A percentile compares a stretch with the other conserved stretches of the same genome.
Evolutionary conservation across 2,329 filamentous ascomycete genomes (phyloP).

Genomic region (Paracamarosporium sp.): DNA sequence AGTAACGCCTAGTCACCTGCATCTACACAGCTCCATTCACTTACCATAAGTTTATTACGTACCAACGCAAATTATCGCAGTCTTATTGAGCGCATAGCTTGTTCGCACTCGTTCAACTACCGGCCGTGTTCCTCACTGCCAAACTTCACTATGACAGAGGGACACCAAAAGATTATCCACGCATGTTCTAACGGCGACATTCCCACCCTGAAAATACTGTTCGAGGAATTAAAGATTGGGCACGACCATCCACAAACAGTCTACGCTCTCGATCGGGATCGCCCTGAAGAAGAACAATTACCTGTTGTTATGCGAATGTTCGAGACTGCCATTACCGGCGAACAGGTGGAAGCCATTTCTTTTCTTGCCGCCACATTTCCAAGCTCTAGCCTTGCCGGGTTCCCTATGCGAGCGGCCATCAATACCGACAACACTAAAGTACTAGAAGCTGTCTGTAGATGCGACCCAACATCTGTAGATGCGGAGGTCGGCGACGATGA

Average conservation of each 20-base stretch:
- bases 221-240: conserved; percentile 1
- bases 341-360: conserved; percentile 3
- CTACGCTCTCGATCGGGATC: conserved; percentile 3
- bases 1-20: too few species aligned
- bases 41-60: too few species aligned
- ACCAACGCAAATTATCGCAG: too few species aligned
- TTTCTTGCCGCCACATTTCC: conserved; percentile 7
- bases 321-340: background rate
- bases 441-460: conserved; percentile 5
- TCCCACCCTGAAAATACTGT: conserved; percentile 3
- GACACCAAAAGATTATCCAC: background rate
- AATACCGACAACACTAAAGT: conserved; percentile 6
- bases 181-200: conserved; percentile 10
- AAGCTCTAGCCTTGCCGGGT: background rate
- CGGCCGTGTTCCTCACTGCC: too few species aligned
- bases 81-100: too few species aligned
- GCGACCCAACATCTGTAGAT: background rate
- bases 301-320: conserved; percentile 6
- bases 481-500: conserved; percentile 9
- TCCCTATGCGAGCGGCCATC: conserved; percentile 7
- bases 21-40: too few species aligned
- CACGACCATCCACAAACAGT: conserved; percentile 3
- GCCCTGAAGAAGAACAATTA: conserved; percentile 5
- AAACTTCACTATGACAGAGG: background rate
- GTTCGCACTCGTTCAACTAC: too few species aligned